A percentile compares a stretch with the other conserved stretches of the same genome.
Conservation (phyloP, 768 basidiomycete species). For the Phanerochaete sordida region DNA sequence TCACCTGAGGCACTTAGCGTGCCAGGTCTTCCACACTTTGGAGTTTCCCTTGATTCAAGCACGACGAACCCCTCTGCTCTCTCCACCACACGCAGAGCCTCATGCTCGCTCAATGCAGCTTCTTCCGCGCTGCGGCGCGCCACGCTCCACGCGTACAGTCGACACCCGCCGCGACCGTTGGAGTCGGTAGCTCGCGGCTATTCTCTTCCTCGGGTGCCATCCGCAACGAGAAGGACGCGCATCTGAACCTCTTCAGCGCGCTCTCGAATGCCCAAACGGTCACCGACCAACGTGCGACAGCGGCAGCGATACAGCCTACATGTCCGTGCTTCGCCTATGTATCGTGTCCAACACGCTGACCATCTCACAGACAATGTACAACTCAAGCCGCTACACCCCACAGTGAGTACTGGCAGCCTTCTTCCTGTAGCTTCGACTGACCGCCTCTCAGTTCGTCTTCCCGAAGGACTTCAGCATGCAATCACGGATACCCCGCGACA, state of each 20-base stretch:
- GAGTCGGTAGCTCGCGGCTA: background rate
- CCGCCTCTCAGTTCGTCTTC: conserved; percentile 23
- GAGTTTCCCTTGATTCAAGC: background rate
- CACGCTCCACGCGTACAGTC: conserved; percentile 2
- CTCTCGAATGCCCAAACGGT: background rate
- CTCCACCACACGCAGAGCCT: conserved; percentile 1
- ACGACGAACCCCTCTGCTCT: background rate
- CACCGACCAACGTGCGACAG: too few species aligned
- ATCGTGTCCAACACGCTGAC: too few species aligned
- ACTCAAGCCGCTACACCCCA: background rate
- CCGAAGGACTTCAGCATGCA: conserved; percentile 42
- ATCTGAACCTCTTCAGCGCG: background rate
- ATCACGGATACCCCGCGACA: conserved; percentile 25
- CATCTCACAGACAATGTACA: background rate
- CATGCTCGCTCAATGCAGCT: conserved; percentile 9
- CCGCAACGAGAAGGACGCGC: background rate
- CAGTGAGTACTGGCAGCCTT: background rate
- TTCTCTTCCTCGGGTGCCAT: background rate
- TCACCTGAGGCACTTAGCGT: conserved; percentile 9
- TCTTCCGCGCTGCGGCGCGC: conserved; percentile 9
- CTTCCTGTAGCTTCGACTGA: too few species aligned
- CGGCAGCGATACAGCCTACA: too few species aligned
- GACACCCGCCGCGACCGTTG: background rate
- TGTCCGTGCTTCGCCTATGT: too few species aligned
- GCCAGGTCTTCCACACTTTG: background rate